These are phyloP conservation scores for Dispira simplex DNA, from an alignment of 192 early-diverging fungal genomes.

Conservation along the genomic window DNA sequence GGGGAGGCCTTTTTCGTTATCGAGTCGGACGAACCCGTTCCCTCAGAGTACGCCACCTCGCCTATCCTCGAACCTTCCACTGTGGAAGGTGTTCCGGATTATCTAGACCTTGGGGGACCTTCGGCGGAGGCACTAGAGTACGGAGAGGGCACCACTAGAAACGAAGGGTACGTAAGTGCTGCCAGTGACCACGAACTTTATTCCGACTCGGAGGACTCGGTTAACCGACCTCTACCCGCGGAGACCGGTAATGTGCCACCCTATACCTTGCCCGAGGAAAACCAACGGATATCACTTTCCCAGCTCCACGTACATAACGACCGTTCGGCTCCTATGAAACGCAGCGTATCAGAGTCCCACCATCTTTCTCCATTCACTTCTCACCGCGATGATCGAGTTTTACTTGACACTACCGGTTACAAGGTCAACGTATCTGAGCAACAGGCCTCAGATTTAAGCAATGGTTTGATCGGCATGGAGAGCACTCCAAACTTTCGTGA, in stretches of 20 bases:
- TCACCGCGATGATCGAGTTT: neutral
- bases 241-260: slow-evolving; percentile 19
- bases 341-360: neutral
- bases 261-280: slow-evolving; percentile 4
- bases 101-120: slow-evolving; percentile 22
- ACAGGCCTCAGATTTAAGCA: neutral
- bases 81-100: slow-evolving; percentile 20
- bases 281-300: neutral
- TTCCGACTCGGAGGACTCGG: slow-evolving; percentile 17
- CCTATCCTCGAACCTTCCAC: slow-evolving; percentile 51
- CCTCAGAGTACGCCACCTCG: slow-evolving; percentile 85
- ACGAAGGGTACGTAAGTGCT: slow-evolving; percentile 51
- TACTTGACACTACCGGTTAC: slow-evolving; percentile 9
- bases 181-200: slow-evolving; percentile 44
- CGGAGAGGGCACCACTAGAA: neutral
- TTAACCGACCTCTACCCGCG: slow-evolving; percentile 18
- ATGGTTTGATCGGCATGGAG: neutral
- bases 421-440: neutral
- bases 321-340: neutral
- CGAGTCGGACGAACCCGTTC: slow-evolving; percentile 79
- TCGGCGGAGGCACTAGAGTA: neutral
- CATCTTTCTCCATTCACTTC: neutral
- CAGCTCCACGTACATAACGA: neutral
- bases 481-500: neutral
- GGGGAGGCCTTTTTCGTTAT: slow-evolving; percentile 98